Evolutionary conservation across 169 alveolate species (phyloP).

Genomic region (Cyclospora cayetanensis): DNA sequence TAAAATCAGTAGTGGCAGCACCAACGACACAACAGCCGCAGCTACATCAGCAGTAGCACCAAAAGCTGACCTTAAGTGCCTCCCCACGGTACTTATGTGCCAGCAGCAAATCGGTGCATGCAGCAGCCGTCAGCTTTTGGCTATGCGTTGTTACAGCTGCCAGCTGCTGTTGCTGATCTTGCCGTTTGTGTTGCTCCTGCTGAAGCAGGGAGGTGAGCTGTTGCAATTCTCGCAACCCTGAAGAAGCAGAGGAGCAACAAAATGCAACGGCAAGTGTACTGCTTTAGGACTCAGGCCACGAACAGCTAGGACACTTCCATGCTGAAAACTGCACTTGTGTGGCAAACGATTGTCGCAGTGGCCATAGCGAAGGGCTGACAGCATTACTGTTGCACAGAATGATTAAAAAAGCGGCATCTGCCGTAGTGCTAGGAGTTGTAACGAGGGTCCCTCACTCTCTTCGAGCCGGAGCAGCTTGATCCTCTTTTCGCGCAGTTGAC

Average conservation of each 20-base stretch:
- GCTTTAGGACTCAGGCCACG: too few relatives aligned
- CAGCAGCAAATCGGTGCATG: slow-evolving; percentile 43
- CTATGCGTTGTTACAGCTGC: slow-evolving; percentile 26
- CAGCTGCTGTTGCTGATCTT: neutral
- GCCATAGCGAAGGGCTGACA: too few relatives aligned
- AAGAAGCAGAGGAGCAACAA: neutral
- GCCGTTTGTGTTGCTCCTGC: slow-evolving; percentile 39
- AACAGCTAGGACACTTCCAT: too few relatives aligned
- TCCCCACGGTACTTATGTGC: slow-evolving; percentile 44
- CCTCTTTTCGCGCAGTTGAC: slow-evolving; percentile 17
- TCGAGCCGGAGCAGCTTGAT: slow-evolving; percentile 28
- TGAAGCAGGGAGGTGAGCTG: slow-evolving; percentile 17
- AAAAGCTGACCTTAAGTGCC: neutral
- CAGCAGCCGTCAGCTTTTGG: slow-evolving; percentile 49
- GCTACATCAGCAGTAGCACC: neutral
- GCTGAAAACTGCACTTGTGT: too few relatives aligned
- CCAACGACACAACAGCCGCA: neutral
- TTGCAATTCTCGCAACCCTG: slow-evolving; percentile 31
- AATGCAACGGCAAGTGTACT: neutral
- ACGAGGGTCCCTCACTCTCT: slow-evolving; percentile 27
- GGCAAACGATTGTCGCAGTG: too few relatives aligned
- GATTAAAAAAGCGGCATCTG: neutral
- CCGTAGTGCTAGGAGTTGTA: neutral
- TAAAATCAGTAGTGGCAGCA: neutral
- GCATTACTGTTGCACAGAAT: too few relatives aligned